phyloP scores from a whole-genome alignment of 176 grass and related monocot species.

The Poa annua region DNA sequence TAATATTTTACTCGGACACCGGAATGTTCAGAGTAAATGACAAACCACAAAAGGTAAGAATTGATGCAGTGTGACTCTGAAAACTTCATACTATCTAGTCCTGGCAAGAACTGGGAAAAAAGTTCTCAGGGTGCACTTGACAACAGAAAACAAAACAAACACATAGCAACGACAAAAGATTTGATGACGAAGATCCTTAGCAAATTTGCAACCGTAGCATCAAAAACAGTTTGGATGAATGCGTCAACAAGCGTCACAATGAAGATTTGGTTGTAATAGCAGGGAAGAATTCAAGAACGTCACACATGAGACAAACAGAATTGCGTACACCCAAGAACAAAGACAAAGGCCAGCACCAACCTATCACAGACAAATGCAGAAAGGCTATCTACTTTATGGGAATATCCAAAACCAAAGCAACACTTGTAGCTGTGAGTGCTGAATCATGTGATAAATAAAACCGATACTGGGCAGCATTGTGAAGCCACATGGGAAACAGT shows the following conservation, averaged over 20 bases:
- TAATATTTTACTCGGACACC: conserved; percentile 1
- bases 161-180: neutral
- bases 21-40: neutral
- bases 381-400: neutral
- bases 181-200: neutral
- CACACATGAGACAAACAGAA: neutral
- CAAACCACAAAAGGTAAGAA: neutral
- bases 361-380: neutral
- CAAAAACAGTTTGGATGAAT: neutral
- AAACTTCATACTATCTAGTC: no score
- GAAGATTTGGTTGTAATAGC: neutral
- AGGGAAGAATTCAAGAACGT: neutral
- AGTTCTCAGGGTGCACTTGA: no score
- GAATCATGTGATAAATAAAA: neutral
- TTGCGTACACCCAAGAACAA: neutral
- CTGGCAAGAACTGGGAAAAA: no score
- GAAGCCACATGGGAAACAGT: neutral
- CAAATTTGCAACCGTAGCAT: neutral
- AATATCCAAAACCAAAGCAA: conserved; percentile 3
- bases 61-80: neutral
- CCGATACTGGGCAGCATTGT: conserved; percentile 6
- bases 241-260: neutral
- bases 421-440: neutral
- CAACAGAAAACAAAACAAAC: neutral
- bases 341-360: neutral